Evolutionary conservation across 805 yeast species (phyloP).

Genomic region (Starmerella floricola): DNA sequence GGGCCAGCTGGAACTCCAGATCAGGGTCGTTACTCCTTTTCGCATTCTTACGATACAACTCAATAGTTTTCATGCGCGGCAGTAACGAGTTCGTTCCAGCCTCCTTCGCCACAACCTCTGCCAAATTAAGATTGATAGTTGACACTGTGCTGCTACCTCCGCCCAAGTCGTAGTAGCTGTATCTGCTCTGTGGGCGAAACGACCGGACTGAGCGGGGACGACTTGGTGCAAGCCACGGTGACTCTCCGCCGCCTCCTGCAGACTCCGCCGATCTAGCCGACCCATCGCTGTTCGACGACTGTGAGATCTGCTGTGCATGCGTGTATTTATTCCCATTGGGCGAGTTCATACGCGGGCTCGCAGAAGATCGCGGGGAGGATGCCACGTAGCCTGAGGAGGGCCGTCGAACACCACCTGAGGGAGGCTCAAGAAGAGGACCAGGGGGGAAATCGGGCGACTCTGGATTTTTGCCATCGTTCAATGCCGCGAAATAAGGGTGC

Average conservation of each 20-base stretch:
- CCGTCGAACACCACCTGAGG: no score
- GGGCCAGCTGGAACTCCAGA: conserved; percentile 82
- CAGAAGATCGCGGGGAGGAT: no score
- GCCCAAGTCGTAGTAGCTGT: conserved; percentile 15
- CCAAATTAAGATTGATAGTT: conserved; percentile 3
- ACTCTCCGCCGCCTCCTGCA: not conserved
- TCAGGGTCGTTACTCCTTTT: conserved; percentile 74
- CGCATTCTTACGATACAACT: conserved; percentile 75
- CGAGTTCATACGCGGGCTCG: not conserved
- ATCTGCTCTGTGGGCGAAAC: conserved; percentile 7
- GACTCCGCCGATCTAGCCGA: not conserved
- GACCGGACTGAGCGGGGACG: conserved; percentile 2
- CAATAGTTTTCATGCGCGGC: conserved; percentile 74
- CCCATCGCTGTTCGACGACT: conserved; percentile 2
- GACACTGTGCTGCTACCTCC: not conserved
- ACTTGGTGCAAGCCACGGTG: conserved; percentile 4
- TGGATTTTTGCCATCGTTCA: no score
- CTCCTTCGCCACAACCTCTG: conserved; percentile 5
- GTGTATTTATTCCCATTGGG: not conserved
- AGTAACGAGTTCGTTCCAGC: conserved; percentile 32
- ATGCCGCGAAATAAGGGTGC: no score
- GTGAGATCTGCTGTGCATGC: conserved; percentile 1
- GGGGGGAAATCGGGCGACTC: no score
- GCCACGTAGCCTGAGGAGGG: no score
- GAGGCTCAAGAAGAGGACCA: no score